These are phyloP conservation scores for Protostelium mycophagum DNA, from an alignment of 78 protist genomes.

Conservation along the genomic window DNA sequence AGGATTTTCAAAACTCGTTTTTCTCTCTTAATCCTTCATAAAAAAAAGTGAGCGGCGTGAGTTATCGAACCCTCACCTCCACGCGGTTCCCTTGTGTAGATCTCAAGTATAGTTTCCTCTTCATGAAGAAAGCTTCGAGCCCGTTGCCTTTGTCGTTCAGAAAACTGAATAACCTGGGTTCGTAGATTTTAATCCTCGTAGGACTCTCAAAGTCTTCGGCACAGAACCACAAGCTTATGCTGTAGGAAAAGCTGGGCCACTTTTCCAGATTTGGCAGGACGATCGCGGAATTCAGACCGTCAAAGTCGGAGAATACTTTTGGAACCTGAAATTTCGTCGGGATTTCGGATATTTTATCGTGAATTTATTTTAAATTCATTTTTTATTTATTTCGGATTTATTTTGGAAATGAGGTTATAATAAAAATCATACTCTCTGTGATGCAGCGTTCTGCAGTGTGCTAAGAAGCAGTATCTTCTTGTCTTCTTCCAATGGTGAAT, in stretches of 20 bases:
- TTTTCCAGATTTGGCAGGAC: not conserved
- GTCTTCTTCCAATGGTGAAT: not conserved
- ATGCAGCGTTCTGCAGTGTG: not conserved
- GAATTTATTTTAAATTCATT: no score
- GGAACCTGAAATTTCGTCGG: no score
- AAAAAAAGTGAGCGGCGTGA: no score
- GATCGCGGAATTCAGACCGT: not conserved
- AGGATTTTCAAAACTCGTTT: not conserved
- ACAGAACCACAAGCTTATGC: not conserved
- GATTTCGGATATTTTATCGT: no score
- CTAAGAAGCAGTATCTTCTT: not conserved
- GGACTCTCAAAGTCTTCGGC: not conserved
- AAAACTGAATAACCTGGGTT: conserved; percentile 33
- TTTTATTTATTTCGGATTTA: no score
- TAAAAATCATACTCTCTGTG: no score
- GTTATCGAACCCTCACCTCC: not conserved
- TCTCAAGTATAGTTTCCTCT: not conserved
- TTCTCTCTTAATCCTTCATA: not conserved
- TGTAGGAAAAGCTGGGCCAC: not conserved
- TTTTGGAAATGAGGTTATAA: no score
- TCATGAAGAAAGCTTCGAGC: conserved; percentile 27
- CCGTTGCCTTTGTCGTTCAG: conserved; percentile 36
- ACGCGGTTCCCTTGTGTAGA: not conserved
- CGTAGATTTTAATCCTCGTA: conserved; percentile 1
- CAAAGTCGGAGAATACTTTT: not conserved